phyloP scores from a whole-genome alignment of 805 yeast species.

The Wickerhamiella brachini region DNA sequence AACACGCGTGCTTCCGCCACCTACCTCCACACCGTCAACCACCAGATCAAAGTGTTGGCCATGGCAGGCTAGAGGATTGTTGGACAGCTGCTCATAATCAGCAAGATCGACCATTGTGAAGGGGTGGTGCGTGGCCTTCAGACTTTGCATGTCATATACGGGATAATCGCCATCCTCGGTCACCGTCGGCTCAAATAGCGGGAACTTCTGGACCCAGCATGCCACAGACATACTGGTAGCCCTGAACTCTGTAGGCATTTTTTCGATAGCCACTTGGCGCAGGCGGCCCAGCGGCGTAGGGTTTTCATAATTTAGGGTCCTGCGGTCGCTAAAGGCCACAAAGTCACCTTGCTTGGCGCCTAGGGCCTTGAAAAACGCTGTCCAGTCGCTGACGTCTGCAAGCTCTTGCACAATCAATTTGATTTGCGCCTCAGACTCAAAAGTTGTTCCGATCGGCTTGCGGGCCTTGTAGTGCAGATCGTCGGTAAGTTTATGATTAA shows the following conservation, averaged over 20 bases:
- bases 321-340: slow-evolving; percentile 67
- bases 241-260: slow-evolving; percentile 38
- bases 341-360: slow-evolving; percentile 48
- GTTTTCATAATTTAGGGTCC: slow-evolving; percentile 60
- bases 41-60: slow-evolving; percentile 95
- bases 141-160: slow-evolving; percentile 33
- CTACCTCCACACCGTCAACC: slow-evolving; percentile 85
- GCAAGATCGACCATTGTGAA: slow-evolving; percentile 78
- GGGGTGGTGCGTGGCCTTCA: slow-evolving; percentile 86
- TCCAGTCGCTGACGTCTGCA: slow-evolving; percentile 10
- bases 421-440: slow-evolving; percentile 5
- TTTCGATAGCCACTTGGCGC: slow-evolving; percentile 57
- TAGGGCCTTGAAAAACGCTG: not conserved
- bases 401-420: slow-evolving; percentile 1
- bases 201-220: slow-evolving; percentile 82
- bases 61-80: slow-evolving; percentile 46
- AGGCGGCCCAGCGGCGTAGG: slow-evolving; percentile 89
- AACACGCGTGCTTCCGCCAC: slow-evolving; percentile 94
- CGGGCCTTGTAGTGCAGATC: slow-evolving; percentile 2
- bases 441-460: slow-evolving; percentile 2
- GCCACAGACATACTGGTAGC: slow-evolving; percentile 18
- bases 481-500: not conserved
- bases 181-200: slow-evolving; percentile 61
- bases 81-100: slow-evolving; percentile 45
- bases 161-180: slow-evolving; percentile 37